Percentiles rank a stretch among this genome's conserved stretches.
Conservation (phyloP, 306 rosid genomes). For the Trichosanthes truncata region DNA sequence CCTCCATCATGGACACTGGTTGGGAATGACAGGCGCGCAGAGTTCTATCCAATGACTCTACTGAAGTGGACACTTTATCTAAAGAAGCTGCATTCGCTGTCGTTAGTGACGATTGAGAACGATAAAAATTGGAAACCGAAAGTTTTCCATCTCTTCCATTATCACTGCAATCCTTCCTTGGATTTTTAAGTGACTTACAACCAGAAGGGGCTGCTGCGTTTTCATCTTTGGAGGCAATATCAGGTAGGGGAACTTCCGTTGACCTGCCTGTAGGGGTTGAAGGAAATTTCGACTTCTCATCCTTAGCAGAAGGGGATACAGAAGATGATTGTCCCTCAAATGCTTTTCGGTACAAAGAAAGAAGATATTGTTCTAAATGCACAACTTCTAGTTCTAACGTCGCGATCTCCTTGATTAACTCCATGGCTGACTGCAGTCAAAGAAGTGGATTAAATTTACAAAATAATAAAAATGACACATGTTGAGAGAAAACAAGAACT, state of each 20-base stretch:
- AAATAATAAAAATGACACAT: neutral
- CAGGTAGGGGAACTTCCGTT: slow-evolving; percentile 27
- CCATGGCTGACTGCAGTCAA: slow-evolving; percentile 64
- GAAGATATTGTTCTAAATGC: slow-evolving; percentile 82
- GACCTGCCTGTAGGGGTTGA: slow-evolving; percentile 23
- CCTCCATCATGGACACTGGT: slow-evolving; percentile 87
- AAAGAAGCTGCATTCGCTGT: slow-evolving; percentile 30
- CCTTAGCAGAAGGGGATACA: slow-evolving; percentile 42
- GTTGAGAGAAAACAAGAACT: neutral
- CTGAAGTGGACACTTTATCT: slow-evolving; percentile 41
- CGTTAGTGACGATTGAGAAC: slow-evolving; percentile 66
- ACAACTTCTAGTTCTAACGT: slow-evolving; percentile 70
- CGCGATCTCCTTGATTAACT: slow-evolving; percentile 76
- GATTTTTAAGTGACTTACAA: slow-evolving; percentile 26
- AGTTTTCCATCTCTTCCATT: slow-evolving; percentile 36
- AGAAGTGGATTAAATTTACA: neutral
- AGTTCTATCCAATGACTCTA: slow-evolving; percentile 42
- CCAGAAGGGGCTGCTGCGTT: slow-evolving; percentile 29
- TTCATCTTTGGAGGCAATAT: slow-evolving; percentile 29
- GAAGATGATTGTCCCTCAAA: slow-evolving; percentile 54
- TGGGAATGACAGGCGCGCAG: slow-evolving; percentile 77
- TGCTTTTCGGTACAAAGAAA: slow-evolving; percentile 71
- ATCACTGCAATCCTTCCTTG: slow-evolving; percentile 24
- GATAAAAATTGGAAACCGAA: slow-evolving; percentile 50
- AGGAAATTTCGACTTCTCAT: slow-evolving; percentile 30